Evolutionary conservation across 257 asterid species (phyloP).

Genomic region (Plantago elongata): DNA sequence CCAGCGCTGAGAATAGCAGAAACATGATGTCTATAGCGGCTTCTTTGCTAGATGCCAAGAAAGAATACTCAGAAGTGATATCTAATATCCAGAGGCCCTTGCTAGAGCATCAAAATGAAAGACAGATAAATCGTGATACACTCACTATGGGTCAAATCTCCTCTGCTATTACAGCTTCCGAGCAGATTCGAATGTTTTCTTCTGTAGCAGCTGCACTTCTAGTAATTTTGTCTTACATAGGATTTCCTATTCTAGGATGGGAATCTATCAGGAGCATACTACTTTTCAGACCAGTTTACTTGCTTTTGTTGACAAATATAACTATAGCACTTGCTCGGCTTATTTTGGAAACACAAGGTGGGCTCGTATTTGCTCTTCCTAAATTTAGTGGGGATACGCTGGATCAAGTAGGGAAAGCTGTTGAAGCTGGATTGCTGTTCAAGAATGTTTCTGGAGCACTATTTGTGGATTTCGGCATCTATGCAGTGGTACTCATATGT

Average conservation of each 20-base stretch:
- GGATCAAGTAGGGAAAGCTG: constrained; percentile 55
- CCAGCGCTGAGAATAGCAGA: constrained; percentile 23
- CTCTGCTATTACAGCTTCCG: constrained; percentile 59
- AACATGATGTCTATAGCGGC: constrained; percentile 25
- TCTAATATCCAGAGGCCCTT: constrained; percentile 27
- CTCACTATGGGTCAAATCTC: constrained; percentile 36
- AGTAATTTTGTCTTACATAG: constrained; percentile 49
- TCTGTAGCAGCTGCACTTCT: constrained; percentile 54
- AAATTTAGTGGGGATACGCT: constrained; percentile 29
- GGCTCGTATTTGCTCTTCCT: constrained; percentile 23
- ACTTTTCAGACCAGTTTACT: constrained; percentile 54
- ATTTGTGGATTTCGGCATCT: constrained; percentile 67
- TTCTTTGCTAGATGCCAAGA: constrained; percentile 26
- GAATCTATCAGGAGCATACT: constrained; percentile 27
- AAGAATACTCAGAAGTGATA: constrained; percentile 32
- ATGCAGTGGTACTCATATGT: constrained; percentile 50
- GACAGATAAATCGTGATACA: constrained; percentile 23
- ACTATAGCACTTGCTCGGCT: constrained; percentile 46
- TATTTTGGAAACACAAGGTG: constrained; percentile 29
- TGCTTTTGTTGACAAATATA: constrained; percentile 60
- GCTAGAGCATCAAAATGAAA: constrained; percentile 21
- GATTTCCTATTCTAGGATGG: constrained; percentile 50
- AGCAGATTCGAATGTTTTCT: constrained; percentile 44
- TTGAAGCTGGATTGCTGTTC: constrained; percentile 50
- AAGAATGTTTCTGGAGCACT: constrained; percentile 48